phyloP scores from a whole-genome alignment of 441 rosid genomes.

The Metrosideros polymorpha region DNA sequence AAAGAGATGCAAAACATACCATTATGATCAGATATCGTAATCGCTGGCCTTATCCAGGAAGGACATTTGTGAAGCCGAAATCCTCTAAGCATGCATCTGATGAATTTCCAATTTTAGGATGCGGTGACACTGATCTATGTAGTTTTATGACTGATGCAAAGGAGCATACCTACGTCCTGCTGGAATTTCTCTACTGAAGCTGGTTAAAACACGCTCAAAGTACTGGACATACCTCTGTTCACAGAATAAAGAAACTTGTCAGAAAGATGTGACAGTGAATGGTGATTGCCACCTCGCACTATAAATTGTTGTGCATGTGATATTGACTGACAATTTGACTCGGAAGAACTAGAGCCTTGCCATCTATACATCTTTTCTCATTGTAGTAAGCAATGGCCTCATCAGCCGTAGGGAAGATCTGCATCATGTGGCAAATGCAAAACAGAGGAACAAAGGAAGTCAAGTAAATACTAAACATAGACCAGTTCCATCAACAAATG shows the following conservation, averaged over 20 bases:
- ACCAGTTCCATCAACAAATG: background rate
- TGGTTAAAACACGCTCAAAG: conserved; percentile 39
- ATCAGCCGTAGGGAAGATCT: conserved; percentile 78
- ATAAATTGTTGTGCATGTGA: conserved; percentile 3
- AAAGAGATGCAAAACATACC: conserved; percentile 29
- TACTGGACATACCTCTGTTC: conserved; percentile 70
- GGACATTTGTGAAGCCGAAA: conserved; percentile 76
- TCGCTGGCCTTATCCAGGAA: conserved; percentile 81
- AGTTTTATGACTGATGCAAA: conserved; percentile 4
- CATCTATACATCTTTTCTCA: conserved; percentile 80
- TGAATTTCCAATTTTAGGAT: conserved; percentile 13
- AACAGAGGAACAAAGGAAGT: conserved; percentile 9
- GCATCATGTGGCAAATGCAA: conserved; percentile 3
- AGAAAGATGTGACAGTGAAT: conserved; percentile 5
- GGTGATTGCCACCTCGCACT: background rate
- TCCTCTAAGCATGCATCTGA: conserved; percentile 87
- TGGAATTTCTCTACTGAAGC: conserved; percentile 50
- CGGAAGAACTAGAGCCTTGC: conserved; percentile 84
- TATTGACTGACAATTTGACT: conserved; percentile 77
- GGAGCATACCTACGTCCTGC: conserved; percentile 54
- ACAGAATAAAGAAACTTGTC: conserved; percentile 4
- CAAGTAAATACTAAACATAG: background rate
- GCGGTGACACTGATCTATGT: background rate
- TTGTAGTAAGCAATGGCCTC: conserved; percentile 67
- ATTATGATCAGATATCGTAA: conserved; percentile 58